Evolutionary conservation across 768 basidiomycete genomes (phyloP), one percentile per base, ranked within the genome.

Genomic region (Trametes gibbosa): DNA sequence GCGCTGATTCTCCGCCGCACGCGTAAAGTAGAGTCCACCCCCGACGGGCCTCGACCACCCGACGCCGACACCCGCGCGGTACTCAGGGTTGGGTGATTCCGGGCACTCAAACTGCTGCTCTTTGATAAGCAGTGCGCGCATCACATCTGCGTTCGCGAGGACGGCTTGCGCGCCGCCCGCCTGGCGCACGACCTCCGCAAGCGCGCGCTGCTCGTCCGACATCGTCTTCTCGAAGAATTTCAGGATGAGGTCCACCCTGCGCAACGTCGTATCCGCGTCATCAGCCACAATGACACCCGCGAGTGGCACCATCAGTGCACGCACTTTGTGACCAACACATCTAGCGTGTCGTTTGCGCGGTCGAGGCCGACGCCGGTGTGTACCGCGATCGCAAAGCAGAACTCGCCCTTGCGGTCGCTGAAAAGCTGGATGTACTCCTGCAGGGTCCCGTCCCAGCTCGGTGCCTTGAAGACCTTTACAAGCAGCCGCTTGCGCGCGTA

Each of bases 151-250:
- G 10, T 48, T 48, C 29, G 63, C 59, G 69, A 65, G 47, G 9
- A 56, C 49, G 24, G 41, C 50, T 10, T 35, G 34, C 5, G 42
- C 16, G 3, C 59, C 59, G 14, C 59, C 59, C 3, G 21, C 45
- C 2, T 19, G 29, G 19, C 37, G 41, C 13, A 61, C 23, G 34
- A 24, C 42, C 16, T 73, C 68, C 6, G 67, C 62, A 0, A 79
- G 52, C 24, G 77, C 74, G 46, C 67, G 68, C 53, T 81, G 77
- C 5, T 75, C 72, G 2, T 74, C 73, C 0, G 76, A 72, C n/a
- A 77, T 74, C 4, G 79, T 63, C 48, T 72, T 72, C 10, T 73
- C 69, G 46, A 79, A 76, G 23, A 80, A 65, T 1, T 69, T 45
- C 8, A 76, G 58, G 66, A 74, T 65, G 5, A 73, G 68, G 52